Evolutionary conservation across 495 filamentous ascomycete species (phyloP), one percentile per base, ranked within the genome.

Genomic region (Aspergillus baeticus): DNA sequence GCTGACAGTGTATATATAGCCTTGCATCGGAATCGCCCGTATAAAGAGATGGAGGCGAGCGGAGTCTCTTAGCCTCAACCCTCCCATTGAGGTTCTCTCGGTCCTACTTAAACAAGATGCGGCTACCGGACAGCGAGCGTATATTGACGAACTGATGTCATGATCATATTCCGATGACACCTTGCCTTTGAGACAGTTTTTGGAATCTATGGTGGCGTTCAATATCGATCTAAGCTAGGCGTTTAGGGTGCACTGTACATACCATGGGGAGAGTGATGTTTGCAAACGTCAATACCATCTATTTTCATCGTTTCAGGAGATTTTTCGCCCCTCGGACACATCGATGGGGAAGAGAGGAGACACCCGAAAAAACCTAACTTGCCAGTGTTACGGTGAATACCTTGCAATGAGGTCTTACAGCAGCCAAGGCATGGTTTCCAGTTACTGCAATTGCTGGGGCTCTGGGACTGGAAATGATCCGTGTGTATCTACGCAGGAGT

Each of bases 21-120:
- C 94, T 1, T 95, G 89, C 65, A 87, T 96, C 50, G 95, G 95
- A 1, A 91, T 95, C 21, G 71, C 84, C 10, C 82, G 95, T 8
- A 62, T 87, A 47, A 89, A 88, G 70, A 87, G 95, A 0, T 99
- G 95, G 95, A 83, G 88, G 63, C 81, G 95, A 10, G 95, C 95
- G 2, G 74, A 96, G 39, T 74, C 72, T 42, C 71, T 99, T 42
- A 87, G 87, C 1, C 72, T 99, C 45, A 81, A 89, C 35, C 95
- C 95, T 0, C 94, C 95, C 1, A 78, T 96, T 31, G 92, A 97
- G 69, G 91, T 98, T n/a, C 77, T 97, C 3, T 88, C 91, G 0
- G 89, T 96, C 20, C 66, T 97, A 35, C 62, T 96, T 51, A 87
- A 83, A 65, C 84, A 93, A 59, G 72, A 82, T 6, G 76, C 75